Conservation (phyloP, 164 flowering plant genomes). For the Santalum album region DNA sequence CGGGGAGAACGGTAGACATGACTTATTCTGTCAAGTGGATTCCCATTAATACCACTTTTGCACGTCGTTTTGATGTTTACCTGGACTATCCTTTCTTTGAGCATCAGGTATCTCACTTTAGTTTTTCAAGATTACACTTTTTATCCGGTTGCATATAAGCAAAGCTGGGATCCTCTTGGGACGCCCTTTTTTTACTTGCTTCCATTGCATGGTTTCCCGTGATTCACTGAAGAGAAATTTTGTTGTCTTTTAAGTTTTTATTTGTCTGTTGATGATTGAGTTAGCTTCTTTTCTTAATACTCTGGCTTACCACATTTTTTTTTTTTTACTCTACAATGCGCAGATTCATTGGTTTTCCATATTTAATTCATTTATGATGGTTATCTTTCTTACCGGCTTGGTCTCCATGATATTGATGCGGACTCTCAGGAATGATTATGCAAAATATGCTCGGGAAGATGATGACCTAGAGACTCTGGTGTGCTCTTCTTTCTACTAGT, state of each 20-base stretch:
- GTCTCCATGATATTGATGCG: conserved; percentile 99
- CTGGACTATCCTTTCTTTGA: conserved; percentile 98
- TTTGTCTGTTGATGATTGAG: too few relatives aligned
- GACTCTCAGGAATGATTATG: conserved; percentile 97
- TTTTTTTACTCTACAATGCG: conserved; percentile 17
- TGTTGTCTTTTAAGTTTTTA: too few relatives aligned
- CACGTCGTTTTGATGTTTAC: conserved; percentile 95
- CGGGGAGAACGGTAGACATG: conserved; percentile 60
- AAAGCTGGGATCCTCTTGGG: too few relatives aligned
- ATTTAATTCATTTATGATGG: conserved; percentile 99
- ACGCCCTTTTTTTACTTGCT: too few relatives aligned
- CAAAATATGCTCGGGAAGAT: conserved; percentile 98
- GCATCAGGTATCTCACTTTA: conserved; percentile 91
- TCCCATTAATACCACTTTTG: conserved; percentile 64
- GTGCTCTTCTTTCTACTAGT: conserved; percentile 5
- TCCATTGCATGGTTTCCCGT: too few relatives aligned
- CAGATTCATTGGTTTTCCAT: conserved; percentile 99
- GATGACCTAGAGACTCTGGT: conserved; percentile 97
- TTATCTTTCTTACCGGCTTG: conserved; percentile 95
- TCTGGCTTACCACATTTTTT: too few relatives aligned
- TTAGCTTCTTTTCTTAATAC: too few relatives aligned
- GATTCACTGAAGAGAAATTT: too few relatives aligned
- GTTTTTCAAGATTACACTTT: too few relatives aligned
- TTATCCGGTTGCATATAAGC: too few relatives aligned
- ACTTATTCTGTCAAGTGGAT: conserved; percentile 86